Conservation (phyloP, 1,139 yeast genomes). For the Lodderomyces jiufengensis region DNA sequence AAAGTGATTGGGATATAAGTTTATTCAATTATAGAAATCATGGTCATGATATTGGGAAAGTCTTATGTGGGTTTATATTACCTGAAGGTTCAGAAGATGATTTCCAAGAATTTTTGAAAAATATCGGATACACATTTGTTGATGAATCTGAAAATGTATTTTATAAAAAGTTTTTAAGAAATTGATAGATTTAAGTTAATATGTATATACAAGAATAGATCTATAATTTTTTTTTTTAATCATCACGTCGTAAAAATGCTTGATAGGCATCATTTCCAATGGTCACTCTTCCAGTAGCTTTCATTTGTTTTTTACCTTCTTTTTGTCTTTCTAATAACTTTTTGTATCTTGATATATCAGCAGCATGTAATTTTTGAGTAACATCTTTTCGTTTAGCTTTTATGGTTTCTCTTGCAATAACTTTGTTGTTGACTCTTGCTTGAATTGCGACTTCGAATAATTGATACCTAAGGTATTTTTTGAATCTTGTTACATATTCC, state of each 20-base stretch:
- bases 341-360: conserved; percentile 87
- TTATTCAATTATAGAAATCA: conserved; percentile 95
- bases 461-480: conserved; percentile 74
- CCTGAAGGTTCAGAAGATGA: conserved; percentile 66
- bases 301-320: conserved; percentile 87
- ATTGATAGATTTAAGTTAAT: conserved; percentile 5
- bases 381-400: conserved; percentile 94
- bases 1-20: conserved; percentile 85
- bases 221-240: conserved; percentile 11
- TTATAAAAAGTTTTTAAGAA: conserved; percentile 65
- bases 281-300: conserved; percentile 70
- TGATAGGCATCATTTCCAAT: conserved; percentile 85
- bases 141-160: conserved; percentile 87
- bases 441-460: conserved; percentile 91
- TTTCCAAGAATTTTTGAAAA: conserved; percentile 64
- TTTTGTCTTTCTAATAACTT: conserved; percentile 85
- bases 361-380: conserved; percentile 85
- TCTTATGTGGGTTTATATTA: conserved; percentile 83
- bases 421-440: conserved; percentile 79
- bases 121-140: conserved; percentile 68
- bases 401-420: conserved; percentile 88
- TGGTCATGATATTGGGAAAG: conserved; percentile 92
- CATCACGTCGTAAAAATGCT: conserved; percentile 49
- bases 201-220: conserved; percentile 4
- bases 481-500: conserved; percentile 79